Evolutionary conservation across 805 yeast genomes (phyloP).

Genomic region (Candida palmyrensis): DNA sequence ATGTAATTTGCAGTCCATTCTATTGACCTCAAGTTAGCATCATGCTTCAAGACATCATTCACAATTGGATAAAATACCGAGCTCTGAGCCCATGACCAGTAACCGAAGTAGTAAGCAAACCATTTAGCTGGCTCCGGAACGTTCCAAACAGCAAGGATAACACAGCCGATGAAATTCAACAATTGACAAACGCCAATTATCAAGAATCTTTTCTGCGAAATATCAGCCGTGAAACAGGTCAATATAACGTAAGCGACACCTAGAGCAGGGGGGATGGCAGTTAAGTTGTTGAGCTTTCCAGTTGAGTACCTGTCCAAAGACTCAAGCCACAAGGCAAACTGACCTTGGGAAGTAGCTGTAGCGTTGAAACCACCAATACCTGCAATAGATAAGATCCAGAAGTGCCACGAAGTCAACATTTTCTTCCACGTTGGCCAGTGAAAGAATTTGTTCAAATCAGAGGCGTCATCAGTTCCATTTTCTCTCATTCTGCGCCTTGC

Average conservation of each 20-base stretch:
- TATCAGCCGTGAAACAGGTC: slow-evolving; percentile 47
- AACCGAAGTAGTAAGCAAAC: slow-evolving; percentile 13
- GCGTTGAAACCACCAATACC: slow-evolving; percentile 26
- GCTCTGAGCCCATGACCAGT: slow-evolving; percentile 18
- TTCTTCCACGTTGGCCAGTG: slow-evolving; percentile 21
- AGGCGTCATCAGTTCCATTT: slow-evolving; percentile 15
- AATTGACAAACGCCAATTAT: slow-evolving; percentile 13
- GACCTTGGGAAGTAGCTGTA: slow-evolving; percentile 25
- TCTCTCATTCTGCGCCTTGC: slow-evolving; percentile 34
- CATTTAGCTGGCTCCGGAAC: slow-evolving; percentile 17
- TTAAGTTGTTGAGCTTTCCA: slow-evolving; percentile 43
- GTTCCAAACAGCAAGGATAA: slow-evolving; percentile 16
- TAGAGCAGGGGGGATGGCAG: slow-evolving; percentile 54
- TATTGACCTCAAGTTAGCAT: slow-evolving; percentile 15
- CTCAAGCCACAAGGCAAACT: slow-evolving; percentile 26
- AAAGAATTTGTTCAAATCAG: slow-evolving; percentile 16
- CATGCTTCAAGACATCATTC: slow-evolving; percentile 16
- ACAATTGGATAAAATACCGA: slow-evolving; percentile 15
- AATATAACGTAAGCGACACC: slow-evolving; percentile 48
- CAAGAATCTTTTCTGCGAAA: slow-evolving; percentile 24
- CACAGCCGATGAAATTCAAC: slow-evolving; percentile 15
- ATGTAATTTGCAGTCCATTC: slow-evolving; percentile 15
- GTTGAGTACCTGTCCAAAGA: slow-evolving; percentile 33
- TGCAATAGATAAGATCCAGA: slow-evolving; percentile 20
- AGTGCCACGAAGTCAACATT: slow-evolving; percentile 26